phyloP scores from a whole-genome alignment of 345 rosid genomes.

The Clausena lansium region DNA sequence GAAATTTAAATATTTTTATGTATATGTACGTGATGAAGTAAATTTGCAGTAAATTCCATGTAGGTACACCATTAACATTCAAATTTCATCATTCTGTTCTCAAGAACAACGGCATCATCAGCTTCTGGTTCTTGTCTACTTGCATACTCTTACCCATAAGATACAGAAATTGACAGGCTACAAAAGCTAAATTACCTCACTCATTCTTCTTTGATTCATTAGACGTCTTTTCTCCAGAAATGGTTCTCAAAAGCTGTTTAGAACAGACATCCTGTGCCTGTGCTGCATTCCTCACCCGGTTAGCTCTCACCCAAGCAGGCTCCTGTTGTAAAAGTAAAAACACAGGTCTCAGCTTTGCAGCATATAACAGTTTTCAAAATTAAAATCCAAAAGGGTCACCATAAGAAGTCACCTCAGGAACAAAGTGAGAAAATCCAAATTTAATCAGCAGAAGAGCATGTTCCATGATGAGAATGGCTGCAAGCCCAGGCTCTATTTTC shows the following conservation, averaged over 20 bases:
- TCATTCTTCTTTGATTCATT: slow-evolving; percentile 21
- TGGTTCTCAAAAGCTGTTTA: slow-evolving; percentile 65
- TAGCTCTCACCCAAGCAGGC: slow-evolving; percentile 94
- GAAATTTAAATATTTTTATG: background rate
- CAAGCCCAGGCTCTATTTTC: slow-evolving; percentile 92
- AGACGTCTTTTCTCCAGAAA: slow-evolving; percentile 40
- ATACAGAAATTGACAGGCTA: background rate
- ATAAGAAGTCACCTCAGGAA: slow-evolving; percentile 58
- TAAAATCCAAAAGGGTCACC: background rate
- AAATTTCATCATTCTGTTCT: background rate
- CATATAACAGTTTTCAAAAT: too few relatives aligned
- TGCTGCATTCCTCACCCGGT: slow-evolving; percentile 57
- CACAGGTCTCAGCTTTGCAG: background rate
- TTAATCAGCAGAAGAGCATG: slow-evolving; percentile 76
- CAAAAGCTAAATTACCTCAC: slow-evolving; percentile 4
- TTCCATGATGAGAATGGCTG: slow-evolving; percentile 79
- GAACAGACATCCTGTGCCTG: slow-evolving; percentile 75
- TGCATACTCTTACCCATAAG: background rate
- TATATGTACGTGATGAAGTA: too few relatives aligned
- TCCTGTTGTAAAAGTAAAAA: slow-evolving; percentile 40
- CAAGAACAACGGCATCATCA: slow-evolving; percentile 3
- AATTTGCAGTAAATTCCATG: background rate
- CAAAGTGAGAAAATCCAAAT: slow-evolving; percentile 74
- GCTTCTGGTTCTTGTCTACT: background rate
- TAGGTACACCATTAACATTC: background rate